A percentile compares a stretch with the other conserved stretches of the same genome.
These are phyloP conservation scores for Arabidopsis suecica DNA, from an alignment of 345 rosid species.

Conservation along the genomic window DNA sequence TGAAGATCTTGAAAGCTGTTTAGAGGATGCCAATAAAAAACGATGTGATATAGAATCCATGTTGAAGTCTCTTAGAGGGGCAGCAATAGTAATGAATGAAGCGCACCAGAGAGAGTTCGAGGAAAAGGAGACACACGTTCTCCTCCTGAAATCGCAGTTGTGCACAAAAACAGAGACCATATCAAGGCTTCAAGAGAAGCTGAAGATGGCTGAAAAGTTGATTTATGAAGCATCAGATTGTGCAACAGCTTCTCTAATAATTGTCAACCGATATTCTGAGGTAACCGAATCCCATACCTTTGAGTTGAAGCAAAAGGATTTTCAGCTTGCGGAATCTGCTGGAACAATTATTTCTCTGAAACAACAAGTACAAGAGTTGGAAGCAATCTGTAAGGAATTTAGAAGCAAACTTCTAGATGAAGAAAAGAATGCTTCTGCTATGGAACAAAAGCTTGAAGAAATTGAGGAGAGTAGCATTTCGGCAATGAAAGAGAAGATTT, in stretches of 20 bases:
- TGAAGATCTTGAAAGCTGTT: slow-evolving; percentile 78
- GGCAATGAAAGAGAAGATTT: slow-evolving; percentile 61
- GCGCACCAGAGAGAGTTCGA: slow-evolving; percentile 81
- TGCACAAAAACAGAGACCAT: slow-evolving; percentile 52
- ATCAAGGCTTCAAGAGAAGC: slow-evolving; percentile 58
- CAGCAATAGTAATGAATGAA: slow-evolving; percentile 81
- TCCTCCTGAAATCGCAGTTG: slow-evolving; percentile 62
- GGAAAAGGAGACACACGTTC: slow-evolving; percentile 72
- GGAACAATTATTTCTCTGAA: slow-evolving; percentile 53
- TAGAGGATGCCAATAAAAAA: slow-evolving; percentile 82
- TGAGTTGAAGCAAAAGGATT: slow-evolving; percentile 59
- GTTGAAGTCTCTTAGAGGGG: slow-evolving; percentile 88
- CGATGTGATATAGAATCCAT: slow-evolving; percentile 72
- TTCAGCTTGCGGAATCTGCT: slow-evolving; percentile 52
- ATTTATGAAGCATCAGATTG: slow-evolving; percentile 58
- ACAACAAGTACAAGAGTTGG: slow-evolving; percentile 53
- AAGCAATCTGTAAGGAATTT: slow-evolving; percentile 54
- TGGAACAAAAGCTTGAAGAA: slow-evolving; percentile 63
- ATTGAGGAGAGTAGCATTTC: slow-evolving; percentile 62
- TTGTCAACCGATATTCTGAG: slow-evolving; percentile 76
- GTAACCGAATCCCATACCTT: slow-evolving; percentile 46
- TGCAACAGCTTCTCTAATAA: slow-evolving; percentile 81
- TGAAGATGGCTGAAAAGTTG: slow-evolving; percentile 58
- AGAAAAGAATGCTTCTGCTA: slow-evolving; percentile 51
- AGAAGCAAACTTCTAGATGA: slow-evolving; percentile 56